Evolutionary conservation across 2,329 filamentous ascomycete genomes (phyloP).

Genomic region (Rhinocladiella similis): DNA sequence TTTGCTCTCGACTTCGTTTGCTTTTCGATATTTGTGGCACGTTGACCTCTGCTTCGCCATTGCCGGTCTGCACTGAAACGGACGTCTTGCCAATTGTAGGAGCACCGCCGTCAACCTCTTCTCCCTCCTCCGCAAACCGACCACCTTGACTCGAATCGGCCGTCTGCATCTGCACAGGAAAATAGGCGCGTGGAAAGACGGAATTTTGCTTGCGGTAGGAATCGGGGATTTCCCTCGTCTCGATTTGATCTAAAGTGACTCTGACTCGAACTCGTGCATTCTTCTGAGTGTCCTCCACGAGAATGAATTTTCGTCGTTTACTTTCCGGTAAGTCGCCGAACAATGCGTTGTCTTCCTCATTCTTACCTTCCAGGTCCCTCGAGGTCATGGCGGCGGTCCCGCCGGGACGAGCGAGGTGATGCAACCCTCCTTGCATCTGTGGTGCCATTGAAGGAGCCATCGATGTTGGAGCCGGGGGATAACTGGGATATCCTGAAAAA

Average conservation of each 20-base stretch:
- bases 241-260: constrained; percentile 87
- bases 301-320: constrained; percentile 93
- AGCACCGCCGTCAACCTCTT: constrained; percentile 45
- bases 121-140: constrained; percentile 71
- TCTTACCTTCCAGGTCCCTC: constrained; percentile 21
- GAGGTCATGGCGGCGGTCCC: constrained; percentile 31
- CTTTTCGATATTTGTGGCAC: constrained; percentile 72
- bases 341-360: constrained; percentile 64
- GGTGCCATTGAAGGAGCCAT: constrained; percentile 64
- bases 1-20: constrained; percentile 77
- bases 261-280: constrained; percentile 81
- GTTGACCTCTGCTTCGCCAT: constrained; percentile 73
- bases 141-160: constrained; percentile 70
- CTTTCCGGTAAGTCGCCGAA: constrained; percentile 87
- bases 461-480: constrained; percentile 54
- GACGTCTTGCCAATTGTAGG: constrained; percentile 45
- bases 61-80: constrained; percentile 61
- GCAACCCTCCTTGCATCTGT: constrained; percentile 60
- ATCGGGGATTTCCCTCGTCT: constrained; percentile 94
- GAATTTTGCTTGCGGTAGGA: constrained; percentile 88
- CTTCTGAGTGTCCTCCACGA: constrained; percentile 85
- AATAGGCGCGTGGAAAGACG: constrained; percentile 89
- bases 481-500: constrained; percentile 70
- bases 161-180: constrained; percentile 88
- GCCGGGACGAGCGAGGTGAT: constrained; percentile 33